Base-by-base conservation (phyloP, 2,329 filamentous ascomycete species). In the Metarhizium humberi region DNA sequence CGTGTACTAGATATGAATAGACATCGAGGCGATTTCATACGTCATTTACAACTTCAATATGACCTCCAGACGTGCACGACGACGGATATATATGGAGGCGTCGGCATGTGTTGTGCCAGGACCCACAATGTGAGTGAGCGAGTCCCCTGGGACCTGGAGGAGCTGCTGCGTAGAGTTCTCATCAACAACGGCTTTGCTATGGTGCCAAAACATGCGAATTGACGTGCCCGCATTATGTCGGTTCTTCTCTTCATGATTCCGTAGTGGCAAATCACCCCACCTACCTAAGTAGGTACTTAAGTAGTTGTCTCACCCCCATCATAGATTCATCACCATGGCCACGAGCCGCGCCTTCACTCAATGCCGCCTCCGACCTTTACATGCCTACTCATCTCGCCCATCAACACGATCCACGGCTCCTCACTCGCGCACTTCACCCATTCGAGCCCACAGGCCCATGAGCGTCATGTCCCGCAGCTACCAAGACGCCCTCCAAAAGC, bases 401-500 rank as follows among this genome's bases (percentile, higher is more conserved):
- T 20, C 25, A 42, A 18, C 34, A 18, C 38, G 18, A 29, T 30
- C 16, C 38, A 43, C 29, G 18, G 14, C 53, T 18, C 40, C 5
- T 36, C 16, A 2, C 11, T 20, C 7, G 5, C 20, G 11, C 13
- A 48, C 32, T 13, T 20, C 43, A 25, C 43, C n/a, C n/a, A 25
- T 46, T n/a, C 8, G 32, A 16, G 45, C n/a, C 10, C 20, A 53
- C 50, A 59, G 60, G 38, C 40, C 57, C 30, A 53, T 60, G 29
- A 55, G 49, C 54, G 62, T 56, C 50, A 56, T 57, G 47, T 54
- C 63, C 6, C 75, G 71, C 57, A 72, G 70, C 25, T 83, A 83
- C 62, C 70, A 86, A 71, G 82, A 84, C 62, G 91, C 91, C 42
- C 83, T 96, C 43, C 70, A 78, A 54, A 84, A 86, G 55, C 82